Evolutionary conservation across 345 rosid species (phyloP).

Genomic region (Brassica napus): Da-Ae NC_063438.1:4250501-4251000

Average conservation of each 20-base stretch:
- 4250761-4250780: slow-evolving; percentile 6
- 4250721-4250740: background rate
- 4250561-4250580: background rate
- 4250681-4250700: background rate
- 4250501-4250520: too few relatives aligned
- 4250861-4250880: background rate
- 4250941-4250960: background rate
- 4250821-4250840: background rate
- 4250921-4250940: background rate
- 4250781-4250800: background rate
- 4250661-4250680: slow-evolving; percentile 1
- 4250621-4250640: background rate
- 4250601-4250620: background rate
- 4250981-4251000: slow-evolving; percentile 9
- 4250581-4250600: background rate
- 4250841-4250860: background rate
- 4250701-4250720: background rate
- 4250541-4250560: background rate
- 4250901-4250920: background rate
- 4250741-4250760: slow-evolving; percentile 4
- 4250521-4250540: too few relatives aligned
- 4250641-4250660: background rate
- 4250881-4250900: background rate
- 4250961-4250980: background rate
- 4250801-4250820: background rate